These are phyloP conservation scores for Vigna nakashimae DNA, from an alignment of 306 rosid species.

Conservation along the genomic window DNA sequence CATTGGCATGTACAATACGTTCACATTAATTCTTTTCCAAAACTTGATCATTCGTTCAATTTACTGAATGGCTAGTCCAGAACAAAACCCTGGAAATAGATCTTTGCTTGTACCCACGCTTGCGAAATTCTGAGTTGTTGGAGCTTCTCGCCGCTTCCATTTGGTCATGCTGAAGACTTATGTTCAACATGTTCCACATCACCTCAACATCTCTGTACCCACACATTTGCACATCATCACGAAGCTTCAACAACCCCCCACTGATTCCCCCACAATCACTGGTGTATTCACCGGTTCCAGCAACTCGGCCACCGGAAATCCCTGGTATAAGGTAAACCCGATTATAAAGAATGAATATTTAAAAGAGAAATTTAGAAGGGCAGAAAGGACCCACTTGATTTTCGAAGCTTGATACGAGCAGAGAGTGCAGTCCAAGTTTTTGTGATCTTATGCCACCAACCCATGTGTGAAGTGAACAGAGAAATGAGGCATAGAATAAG, in stretches of 20 bases:
- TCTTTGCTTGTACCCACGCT: constrained; percentile 25
- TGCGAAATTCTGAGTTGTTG: background rate
- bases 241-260: constrained; percentile 60
- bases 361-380: background rate
- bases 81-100: constrained; percentile 38
- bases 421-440: constrained; percentile 51
- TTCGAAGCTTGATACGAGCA: constrained; percentile 50
- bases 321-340: background rate
- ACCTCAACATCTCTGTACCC: constrained; percentile 69
- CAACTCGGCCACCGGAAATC: background rate
- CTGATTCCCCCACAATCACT: background rate
- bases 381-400: constrained; percentile 47
- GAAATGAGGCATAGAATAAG: background rate
- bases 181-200: constrained; percentile 70
- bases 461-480: constrained; percentile 44
- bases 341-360: background rate
- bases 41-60: background rate
- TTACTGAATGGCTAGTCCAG: constrained; percentile 32
- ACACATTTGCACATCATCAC: constrained; percentile 63
- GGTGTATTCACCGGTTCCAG: background rate
- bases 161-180: constrained; percentile 18
- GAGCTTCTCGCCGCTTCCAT: constrained; percentile 1
- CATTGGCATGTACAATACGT: constrained; percentile 13
- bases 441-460: constrained; percentile 58
- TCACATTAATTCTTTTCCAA: background rate